Evolutionary conservation across 306 rosid species (phyloP), one percentile per base, ranked within the genome.

Genomic region (Mucuna pruriens): DNA sequence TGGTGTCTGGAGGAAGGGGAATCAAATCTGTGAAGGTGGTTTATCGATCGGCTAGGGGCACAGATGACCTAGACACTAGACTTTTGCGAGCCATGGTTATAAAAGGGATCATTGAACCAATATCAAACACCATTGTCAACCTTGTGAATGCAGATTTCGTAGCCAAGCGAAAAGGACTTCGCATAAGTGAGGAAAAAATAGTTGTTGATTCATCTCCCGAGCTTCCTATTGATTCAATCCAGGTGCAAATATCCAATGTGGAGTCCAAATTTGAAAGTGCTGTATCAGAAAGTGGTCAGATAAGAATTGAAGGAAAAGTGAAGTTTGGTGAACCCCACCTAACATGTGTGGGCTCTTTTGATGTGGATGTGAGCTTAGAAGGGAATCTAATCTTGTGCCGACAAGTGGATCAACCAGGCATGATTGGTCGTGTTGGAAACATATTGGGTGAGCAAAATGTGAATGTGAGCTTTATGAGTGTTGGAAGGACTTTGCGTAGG

Each of bases 401-500:
- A 54, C 97, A 95, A 58, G 54, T 88, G 12, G 99, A 95, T 62
- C 99, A 95, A 44, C 97, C 99, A 0, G 99, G 99, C 25, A 89
- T 95, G 97, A 93, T 95, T 71, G 99, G 99, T 2, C 80, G 11
- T 19, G 97, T 95, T 8, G 99, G 99, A 36, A 91, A 84, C 77
- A 91, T 95, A 12, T 85, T 95, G 0, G 97, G 85, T 3, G 84
- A 85, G 9, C 86, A 81, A 0, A 95, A 93, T 42, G 97, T 92
- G 77, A 95, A 95, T 75, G 97, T 95, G 39, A 95, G 85, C 83
- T 95, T 92, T 40, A 95, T 95, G 99, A 95, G 97, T 4, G 99
- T 95, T 22, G 99, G 97, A 68, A 90, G 97, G 82, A 95, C 90
- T 9, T 75, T 76, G 1, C 83, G 82, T 60, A 82, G 90, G 64